These are phyloP conservation scores for Penicillium hesseltinei DNA, from an alignment of 2,329 filamentous ascomycete species.

Conservation along the genomic window DNA sequence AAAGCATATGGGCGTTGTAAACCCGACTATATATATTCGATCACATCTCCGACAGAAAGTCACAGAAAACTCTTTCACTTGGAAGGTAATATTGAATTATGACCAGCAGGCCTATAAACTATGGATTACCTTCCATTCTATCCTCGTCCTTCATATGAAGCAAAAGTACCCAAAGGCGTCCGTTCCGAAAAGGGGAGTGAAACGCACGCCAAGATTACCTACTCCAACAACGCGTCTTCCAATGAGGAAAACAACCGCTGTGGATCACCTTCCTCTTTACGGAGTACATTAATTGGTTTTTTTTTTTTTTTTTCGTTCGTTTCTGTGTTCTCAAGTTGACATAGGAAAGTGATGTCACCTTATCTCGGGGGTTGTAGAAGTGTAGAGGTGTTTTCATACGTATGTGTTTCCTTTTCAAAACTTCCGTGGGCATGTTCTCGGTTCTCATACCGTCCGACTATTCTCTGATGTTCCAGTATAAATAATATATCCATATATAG, in stretches of 20 bases:
- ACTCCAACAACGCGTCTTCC: not conserved
- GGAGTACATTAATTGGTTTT: too few species aligned
- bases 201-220: not conserved
- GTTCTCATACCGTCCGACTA: not conserved
- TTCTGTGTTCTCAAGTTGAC: not conserved
- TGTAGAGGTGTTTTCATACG: not conserved
- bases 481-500: not conserved
- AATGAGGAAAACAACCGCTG: not conserved
- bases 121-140: conserved; percentile 1
- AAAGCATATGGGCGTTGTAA: too few species aligned
- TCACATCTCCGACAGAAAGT: not conserved
- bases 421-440: not conserved
- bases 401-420: too few species aligned
- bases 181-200: not conserved
- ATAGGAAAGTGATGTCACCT: not conserved
- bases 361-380: not conserved
- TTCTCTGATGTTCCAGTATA: not conserved
- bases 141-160: not conserved
- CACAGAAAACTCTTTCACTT: not conserved
- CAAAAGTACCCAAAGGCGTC: not conserved
- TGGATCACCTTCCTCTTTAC: conserved; percentile 2
- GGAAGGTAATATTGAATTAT: conserved; percentile 1
- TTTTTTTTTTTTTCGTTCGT: not conserved
- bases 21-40: not conserved
- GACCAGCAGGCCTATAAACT: too few species aligned